These are phyloP conservation scores for Malus hybrid DNA, from an alignment of 331 rosid genomes.

Conservation along the genomic window DNA sequence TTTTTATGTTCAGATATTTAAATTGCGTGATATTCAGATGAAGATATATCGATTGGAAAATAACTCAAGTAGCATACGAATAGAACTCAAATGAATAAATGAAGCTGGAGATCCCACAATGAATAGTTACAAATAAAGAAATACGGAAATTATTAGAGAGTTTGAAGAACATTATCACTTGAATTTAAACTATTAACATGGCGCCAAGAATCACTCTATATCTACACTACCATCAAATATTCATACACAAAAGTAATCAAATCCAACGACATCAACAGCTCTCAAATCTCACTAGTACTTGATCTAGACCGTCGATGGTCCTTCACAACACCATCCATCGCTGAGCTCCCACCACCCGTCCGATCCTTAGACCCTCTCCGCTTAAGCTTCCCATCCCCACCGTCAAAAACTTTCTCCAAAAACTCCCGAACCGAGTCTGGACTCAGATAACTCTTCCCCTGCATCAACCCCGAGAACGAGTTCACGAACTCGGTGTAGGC, in stretches of 20 bases:
- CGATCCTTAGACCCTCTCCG: slow-evolving; percentile 31
- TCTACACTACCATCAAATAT: background rate
- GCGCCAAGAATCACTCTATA: background rate
- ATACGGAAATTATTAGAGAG: no score
- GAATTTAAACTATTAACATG: background rate
- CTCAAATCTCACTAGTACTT: slow-evolving; percentile 9
- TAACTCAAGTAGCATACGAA: no score
- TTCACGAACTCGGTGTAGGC: slow-evolving; percentile 50
- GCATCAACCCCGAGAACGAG: slow-evolving; percentile 33
- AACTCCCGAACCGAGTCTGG: slow-evolving; percentile 44
- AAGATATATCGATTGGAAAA: no score
- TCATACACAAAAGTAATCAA: background rate
- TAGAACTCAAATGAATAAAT: no score
- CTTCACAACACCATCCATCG: slow-evolving; percentile 24
- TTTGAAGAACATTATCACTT: no score
- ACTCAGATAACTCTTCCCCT: slow-evolving; percentile 38
- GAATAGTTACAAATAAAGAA: no score
- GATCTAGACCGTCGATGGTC: slow-evolving; percentile 28
- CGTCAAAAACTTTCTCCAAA: slow-evolving; percentile 46
- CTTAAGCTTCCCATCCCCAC: slow-evolving; percentile 21
- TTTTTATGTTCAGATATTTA: no score
- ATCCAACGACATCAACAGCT: background rate
- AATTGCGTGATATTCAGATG: no score
- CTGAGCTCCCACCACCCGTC: slow-evolving; percentile 25
- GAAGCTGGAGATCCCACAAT: no score